Base-by-base conservation (phyloP, 2,329 filamentous ascomycete species). In the Fusarium chaquense region DNA sequence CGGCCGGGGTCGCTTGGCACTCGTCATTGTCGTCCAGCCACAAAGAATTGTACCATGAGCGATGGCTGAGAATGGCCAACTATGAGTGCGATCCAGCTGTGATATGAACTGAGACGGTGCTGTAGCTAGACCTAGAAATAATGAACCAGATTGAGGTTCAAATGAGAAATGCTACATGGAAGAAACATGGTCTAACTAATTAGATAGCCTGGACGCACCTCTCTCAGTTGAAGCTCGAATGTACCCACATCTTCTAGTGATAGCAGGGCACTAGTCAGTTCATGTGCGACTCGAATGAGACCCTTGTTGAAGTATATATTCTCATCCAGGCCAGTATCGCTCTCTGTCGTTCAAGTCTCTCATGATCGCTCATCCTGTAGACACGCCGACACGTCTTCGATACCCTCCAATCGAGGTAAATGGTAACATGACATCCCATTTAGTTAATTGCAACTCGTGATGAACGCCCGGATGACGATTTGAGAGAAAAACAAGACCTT, bases 401-500 rank as follows among this genome's bases (percentile, higher is more conserved):
- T 4, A 8, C 7, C 16, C 18, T 6, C 7, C 8, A 3, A 35
- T 35, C 15, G 13, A 2, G 0, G 15, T 18, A 15, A 18, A 35
- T 9, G 7, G 33, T 2, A 35, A 35, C 9, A 6, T 0, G 0
- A 35, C 33, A 32, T 32, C 33, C 7, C 24, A 26, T 35, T 2
- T 2, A 35, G 33, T 35, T 10, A 8, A 35, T 18, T 5, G 16
- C 7, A 35, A 18, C 33, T 35, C 15, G 18, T 9, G 18, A 18
- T 9, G 13, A 3, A 10, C 2, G 9, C 16, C 3, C 20, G 2
- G 5, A 6, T 8, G 7, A 35, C 2, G 7, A 18, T 18, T 18
- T 5, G 8, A 10, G 33, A 36, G 18, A 16, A 10, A n/a, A 0
- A 3, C 16, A 36, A 0, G 1, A 18, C 7, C 15, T 35, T 6